Base-by-base conservation (phyloP, 1,284 basidiomycete genomes). In the Macrocystidia cucumis region DNA sequence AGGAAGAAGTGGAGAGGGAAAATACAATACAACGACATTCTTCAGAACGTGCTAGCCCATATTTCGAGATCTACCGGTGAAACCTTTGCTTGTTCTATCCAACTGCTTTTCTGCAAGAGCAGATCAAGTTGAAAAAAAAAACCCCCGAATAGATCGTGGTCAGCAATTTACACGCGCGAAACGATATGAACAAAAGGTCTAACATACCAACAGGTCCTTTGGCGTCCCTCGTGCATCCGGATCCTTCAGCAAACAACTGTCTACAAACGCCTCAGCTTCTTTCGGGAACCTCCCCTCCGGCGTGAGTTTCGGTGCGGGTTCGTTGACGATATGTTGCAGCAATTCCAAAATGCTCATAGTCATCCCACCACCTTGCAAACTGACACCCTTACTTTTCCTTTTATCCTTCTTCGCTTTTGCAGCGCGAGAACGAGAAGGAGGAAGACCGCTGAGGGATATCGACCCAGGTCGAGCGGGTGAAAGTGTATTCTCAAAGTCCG, bases 241-340 rank as follows among this genome's bases (percentile, higher is more conserved):
- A 44, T 84, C 81, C 57, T 88, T 88, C 48, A 72, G 44, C 51
- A 88, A 54, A 55, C 81, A 86, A 29, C 67, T 69, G 44, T 82
- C 75, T 30, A 85, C 69, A 39, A 85, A 85, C 24, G 63, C 60
- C 28, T 74, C 71, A 5, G 80, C 77, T 48, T 72, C 62, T 29
- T 11, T 12, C 5, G 29, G 29, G 16, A 30, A 30, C n/a, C 29
- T 12, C 9, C 72, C 69, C 37, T 72, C 73, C 0, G 71, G 67
- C 7, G 68, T 70, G 33, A 90, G 56, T 43, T 67, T 63, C 23
- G 86, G 86, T 23, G 86, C 85, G 20, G 86, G 82, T 54, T 90
- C 86, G 52, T 91, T 91, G 41, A 92, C 89, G 50, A 92, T 91
- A 51, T 90, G 85, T 51, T 92, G 89, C 42, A 92, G 62, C n/a